Conservation (phyloP, 2,329 filamentous ascomycete species). For the Fusarium sp. region DNA sequence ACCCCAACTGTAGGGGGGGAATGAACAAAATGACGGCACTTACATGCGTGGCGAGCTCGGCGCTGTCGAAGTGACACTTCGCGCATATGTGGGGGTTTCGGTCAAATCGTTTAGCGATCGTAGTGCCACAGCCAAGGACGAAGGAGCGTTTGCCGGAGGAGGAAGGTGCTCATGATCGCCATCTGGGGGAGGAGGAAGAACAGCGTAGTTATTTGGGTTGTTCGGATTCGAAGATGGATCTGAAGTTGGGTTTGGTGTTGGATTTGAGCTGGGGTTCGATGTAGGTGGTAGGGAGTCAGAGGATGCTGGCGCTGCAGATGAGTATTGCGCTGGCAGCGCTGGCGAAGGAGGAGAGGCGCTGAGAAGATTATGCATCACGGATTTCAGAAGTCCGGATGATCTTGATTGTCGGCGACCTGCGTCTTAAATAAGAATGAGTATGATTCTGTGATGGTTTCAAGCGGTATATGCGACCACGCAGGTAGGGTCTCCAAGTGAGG, state of each 20-base stretch:
- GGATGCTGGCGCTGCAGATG: slow-evolving; percentile 51
- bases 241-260: slow-evolving; percentile 43
- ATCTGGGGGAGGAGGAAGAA: slow-evolving; percentile 54
- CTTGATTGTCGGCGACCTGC: slow-evolving; percentile 55
- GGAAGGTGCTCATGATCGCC: slow-evolving; percentile 50
- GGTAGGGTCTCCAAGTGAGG: slow-evolving; percentile 16
- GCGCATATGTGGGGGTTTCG: slow-evolving; percentile 68
- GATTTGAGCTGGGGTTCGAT: slow-evolving; percentile 42
- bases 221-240: slow-evolving; percentile 45
- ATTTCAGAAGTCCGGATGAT: slow-evolving; percentile 59
- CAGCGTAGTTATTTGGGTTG: slow-evolving; percentile 50
- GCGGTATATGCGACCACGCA: slow-evolving; percentile 25
- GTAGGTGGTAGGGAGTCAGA: slow-evolving; percentile 36
- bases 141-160: slow-evolving; percentile 43
- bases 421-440: slow-evolving; percentile 44
- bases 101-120: slow-evolving; percentile 60
- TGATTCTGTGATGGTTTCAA: slow-evolving; percentile 20
- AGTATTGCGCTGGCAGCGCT: slow-evolving; percentile 47
- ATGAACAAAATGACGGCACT: slow-evolving; percentile 50
- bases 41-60: slow-evolving; percentile 71
- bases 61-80: slow-evolving; percentile 70
- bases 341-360: slow-evolving; percentile 50
- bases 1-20: slow-evolving; percentile 28
- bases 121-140: slow-evolving; percentile 59
- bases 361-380: slow-evolving; percentile 62